Evolutionary conservation across 257 asterid species (phyloP), one percentile per base, ranked within the genome.

Genomic region (Lycium ferocissimum): DNA sequence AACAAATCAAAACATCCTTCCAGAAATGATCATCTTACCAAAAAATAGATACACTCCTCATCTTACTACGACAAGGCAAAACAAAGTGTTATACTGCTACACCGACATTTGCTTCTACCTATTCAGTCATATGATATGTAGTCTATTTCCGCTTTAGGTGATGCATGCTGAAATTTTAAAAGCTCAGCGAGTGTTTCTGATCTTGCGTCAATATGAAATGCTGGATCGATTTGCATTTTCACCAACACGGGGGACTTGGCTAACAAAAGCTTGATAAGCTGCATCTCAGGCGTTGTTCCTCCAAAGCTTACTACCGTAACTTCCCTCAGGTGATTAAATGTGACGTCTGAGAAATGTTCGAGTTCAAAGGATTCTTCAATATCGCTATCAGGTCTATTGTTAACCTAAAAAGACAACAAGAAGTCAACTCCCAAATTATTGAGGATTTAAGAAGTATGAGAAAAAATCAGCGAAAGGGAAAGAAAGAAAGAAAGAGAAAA

Each of bases 1-100:
- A 26, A 65, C 47, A 33, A 66, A 66, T 66, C 73, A 66, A 66
- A 33, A 38, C 73, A 66, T 33, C 73, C 73, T 33, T 33, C 73
- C 20, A 33, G 15, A 66, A 33, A 33, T 12, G 45, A 2, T 5
- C 35, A 66, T 33, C 45, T 66, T 33, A n/a, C 45, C 33, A 26
- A 26, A 12, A 33, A 66, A 66, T n/a, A 66, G 45, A 14, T 33
- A 13, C 73, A 22, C 73, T 33, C 73, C 13, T 33, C 5, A 63
- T 14, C 70, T 22, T 22, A 4, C 7, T 10, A 62, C 14, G 14
- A 63, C 70, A 22, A 63, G 71, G 71, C 0, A 63, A 63, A 62
- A 20, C 8, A 63, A 38, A 33, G n/a, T 33, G 47, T 66, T 13
- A 11, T 33, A 66, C 73, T 1, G 26, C 45, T 66, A 7, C 1